Evolutionary conservation across 345 rosid species (phyloP).

Genomic region (Camelina laxa): DNA sequence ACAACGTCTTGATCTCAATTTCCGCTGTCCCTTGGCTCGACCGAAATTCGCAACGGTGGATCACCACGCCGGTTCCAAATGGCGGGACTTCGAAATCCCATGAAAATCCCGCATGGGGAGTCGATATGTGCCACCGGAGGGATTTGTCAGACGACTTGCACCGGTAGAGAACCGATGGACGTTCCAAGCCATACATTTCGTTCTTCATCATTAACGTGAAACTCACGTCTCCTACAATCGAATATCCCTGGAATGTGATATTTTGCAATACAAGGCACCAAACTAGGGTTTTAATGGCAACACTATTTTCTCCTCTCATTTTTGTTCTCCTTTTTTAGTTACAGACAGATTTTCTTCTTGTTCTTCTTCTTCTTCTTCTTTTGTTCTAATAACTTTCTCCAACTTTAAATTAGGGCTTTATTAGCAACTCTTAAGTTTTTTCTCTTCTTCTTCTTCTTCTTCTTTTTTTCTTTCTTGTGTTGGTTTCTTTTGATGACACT

Average conservation of each 20-base stretch:
- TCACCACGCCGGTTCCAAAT: conserved; percentile 39
- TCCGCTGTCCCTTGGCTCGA: conserved; percentile 46
- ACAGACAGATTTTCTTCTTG: not conserved
- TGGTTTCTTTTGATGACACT: conserved; percentile 18
- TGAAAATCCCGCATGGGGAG: conserved; percentile 19
- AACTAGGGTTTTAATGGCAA: conserved; percentile 25
- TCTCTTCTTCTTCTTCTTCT: not conserved
- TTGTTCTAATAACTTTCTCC: not conserved
- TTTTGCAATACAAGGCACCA: conserved; percentile 35
- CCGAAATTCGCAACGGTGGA: conserved; percentile 39
- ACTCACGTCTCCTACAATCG: conserved; percentile 29
- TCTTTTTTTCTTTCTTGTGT: not conserved
- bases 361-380: conserved; percentile 3
- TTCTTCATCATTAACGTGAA: conserved; percentile 34
- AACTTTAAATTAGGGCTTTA: not conserved
- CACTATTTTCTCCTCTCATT: conserved; percentile 27
- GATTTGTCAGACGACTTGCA: conserved; percentile 34
- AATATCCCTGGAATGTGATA: conserved; percentile 9
- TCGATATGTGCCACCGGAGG: conserved; percentile 38
- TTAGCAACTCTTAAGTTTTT: not conserved
- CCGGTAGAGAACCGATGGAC: conserved; percentile 41
- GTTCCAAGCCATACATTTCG: conserved; percentile 43
- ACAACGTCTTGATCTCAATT: conserved; percentile 39
- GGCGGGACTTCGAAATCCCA: conserved; percentile 44
- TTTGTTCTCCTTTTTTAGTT: not conserved